Base-by-base conservation (phyloP, 1,284 basidiomycete species). In the Cutaneotrichosporon sp. region DNA sequence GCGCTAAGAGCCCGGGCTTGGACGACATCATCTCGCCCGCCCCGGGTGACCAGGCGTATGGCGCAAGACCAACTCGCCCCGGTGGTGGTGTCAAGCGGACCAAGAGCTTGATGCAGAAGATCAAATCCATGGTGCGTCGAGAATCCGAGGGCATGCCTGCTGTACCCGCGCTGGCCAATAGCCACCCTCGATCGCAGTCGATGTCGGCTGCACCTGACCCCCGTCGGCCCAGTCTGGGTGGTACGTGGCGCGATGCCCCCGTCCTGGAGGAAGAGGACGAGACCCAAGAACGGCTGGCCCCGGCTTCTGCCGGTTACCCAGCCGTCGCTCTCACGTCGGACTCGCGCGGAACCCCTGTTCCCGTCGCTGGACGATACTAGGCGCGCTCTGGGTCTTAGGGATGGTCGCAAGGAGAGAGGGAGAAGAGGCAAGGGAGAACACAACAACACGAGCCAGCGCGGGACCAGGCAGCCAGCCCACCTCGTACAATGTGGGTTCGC, bases 101-200 rank as follows among this genome's bases (percentile, higher is more conserved):
- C 22, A 79, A 79, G 65, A 79, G 77, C 64, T 69, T 81, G 72
- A 80, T 81, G 75, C 79, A 81, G 69, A 79, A 77, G 62, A 69
- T 81, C 63, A 77, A 77, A 70, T 73, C 73, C 58, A 80, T 81
- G 80, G 79, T 81, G 71, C 72, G 78, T 77, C 68, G 58, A 50
- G 58, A 59, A 24, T 49, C 58, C 2, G 60, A 63, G 27, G 43
- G 29, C 51, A 29, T 45, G 54, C 27, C 54, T 46, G 13, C 47
- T 18, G 16, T 29, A 14, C 47, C 47, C 25, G 18, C 27, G 25
- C 18, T 29, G 47, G 25, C 25, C 16, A 4, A 2, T 16, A 25
- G 45, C 16, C 45, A 47, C 22, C 58, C 38, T 24, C 56, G 65
- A 50, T 69, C 67, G 22, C 54, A 61, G 54, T 69, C 69, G 18